Evolutionary conservation across 2,329 filamentous ascomycete genomes (phyloP).

Genomic region (Fusarium sp.): DNA sequence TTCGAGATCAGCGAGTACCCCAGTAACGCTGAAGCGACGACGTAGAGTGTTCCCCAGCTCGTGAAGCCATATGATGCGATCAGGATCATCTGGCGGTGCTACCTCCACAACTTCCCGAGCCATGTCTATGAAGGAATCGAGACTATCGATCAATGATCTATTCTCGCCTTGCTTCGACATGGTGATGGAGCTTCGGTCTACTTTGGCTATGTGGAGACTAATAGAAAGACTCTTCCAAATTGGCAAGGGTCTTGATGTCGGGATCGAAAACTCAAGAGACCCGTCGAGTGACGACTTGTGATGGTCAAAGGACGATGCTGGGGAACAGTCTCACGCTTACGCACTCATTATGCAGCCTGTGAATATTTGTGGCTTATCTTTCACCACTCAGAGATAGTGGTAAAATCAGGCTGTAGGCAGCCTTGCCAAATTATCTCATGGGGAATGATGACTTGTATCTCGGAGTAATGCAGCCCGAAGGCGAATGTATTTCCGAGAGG

Average conservation of each 20-base stretch:
- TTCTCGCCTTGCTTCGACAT: background rate
- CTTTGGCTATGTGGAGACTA: background rate
- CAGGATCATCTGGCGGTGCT: background rate
- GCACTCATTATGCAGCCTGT: background rate
- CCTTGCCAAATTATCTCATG: background rate
- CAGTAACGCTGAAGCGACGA: background rate
- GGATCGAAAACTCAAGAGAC: background rate
- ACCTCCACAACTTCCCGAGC: background rate
- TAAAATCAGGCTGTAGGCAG: background rate
- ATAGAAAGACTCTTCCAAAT: too few species aligned
- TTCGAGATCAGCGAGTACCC: background rate
- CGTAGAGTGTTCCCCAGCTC: background rate
- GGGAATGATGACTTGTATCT: background rate
- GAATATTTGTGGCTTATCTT: background rate
- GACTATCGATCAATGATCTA: fast-evolving
- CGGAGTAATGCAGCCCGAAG: fast-evolving
- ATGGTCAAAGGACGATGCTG: fast-evolving
- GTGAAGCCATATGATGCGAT: background rate
- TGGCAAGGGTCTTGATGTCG: background rate
- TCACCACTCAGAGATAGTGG: background rate
- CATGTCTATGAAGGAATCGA: background rate
- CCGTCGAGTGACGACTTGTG: fast-evolving
- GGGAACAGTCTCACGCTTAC: background rate
- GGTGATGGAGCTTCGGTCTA: fast-evolving
- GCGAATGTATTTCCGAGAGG: too few species aligned